Conservation (phyloP, 176 grass and related monocot species). For the Avena sativa region DNA sequence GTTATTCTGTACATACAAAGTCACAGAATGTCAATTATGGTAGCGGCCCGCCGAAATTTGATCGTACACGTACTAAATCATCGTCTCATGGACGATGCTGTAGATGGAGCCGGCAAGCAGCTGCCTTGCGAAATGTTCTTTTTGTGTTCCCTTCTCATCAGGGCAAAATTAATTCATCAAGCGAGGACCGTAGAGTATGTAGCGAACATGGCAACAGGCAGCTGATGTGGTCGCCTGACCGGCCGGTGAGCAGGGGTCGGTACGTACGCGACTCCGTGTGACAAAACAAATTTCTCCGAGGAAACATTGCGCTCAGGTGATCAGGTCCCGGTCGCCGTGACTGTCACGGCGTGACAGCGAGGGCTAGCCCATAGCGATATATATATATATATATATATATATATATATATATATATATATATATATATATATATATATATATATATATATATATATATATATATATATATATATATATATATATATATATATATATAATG, state of each 20-base stretch:
- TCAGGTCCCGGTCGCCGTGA: background rate
- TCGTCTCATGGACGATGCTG: too few species aligned
- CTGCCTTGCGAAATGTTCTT: background rate
- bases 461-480: too few species aligned
- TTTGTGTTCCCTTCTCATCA: background rate
- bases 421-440: too few species aligned
- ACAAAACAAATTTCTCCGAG: constrained; percentile 21
- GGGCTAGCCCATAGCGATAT: background rate
- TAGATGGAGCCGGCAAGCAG: background rate
- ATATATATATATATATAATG: too few species aligned
- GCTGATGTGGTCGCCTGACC: background rate
- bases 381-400: too few species aligned
- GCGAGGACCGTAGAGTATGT: background rate
- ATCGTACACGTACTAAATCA: background rate
- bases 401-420: too few species aligned
- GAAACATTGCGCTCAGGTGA: constrained; percentile 34
- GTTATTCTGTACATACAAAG: background rate
- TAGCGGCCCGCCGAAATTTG: background rate
- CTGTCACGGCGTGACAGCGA: constrained; percentile 18
- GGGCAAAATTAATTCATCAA: background rate
- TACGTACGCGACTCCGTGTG: constrained; percentile 27
- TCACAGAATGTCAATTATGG: background rate
- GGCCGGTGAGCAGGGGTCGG: background rate
- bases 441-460: too few species aligned
- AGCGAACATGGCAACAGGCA: background rate